Evolutionary conservation across 1,284 basidiomycete species (phyloP).

Genomic region (Trametes pubescens): DNA sequence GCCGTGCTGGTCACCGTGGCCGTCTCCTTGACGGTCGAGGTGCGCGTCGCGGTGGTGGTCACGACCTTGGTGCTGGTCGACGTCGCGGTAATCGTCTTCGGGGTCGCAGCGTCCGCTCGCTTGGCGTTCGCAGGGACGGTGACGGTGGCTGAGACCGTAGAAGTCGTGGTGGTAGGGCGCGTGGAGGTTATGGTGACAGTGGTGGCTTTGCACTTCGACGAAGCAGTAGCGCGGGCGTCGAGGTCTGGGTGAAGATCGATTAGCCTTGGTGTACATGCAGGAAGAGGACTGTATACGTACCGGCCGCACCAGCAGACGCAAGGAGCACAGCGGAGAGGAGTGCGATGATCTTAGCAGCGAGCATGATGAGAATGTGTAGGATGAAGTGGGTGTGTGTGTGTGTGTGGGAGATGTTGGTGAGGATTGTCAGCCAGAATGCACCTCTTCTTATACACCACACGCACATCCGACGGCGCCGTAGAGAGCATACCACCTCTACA

Average conservation of each 20-base stretch:
- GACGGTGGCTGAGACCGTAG: neutral
- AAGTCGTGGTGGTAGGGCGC: neutral
- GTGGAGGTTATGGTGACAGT: neutral
- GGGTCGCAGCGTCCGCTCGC: neutral
- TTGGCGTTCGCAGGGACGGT: constrained; percentile 7
- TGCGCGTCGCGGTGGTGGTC: neutral
- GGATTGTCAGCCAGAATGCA: neutral
- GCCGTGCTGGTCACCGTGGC: constrained; percentile 3
- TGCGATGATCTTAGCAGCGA: neutral
- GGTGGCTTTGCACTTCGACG: neutral
- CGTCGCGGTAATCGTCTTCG: constrained; percentile 1
- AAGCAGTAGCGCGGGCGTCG: neutral
- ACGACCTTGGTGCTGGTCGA: constrained; percentile 1
- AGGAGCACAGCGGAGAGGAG: neutral
- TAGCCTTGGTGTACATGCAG: neutral
- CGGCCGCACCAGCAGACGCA: neutral
- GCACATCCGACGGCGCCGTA: constrained; percentile 1
- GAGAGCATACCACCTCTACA: no score
- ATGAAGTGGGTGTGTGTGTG: neutral
- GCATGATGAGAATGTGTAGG: neutral
- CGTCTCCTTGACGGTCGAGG: neutral
- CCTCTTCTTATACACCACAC: neutral
- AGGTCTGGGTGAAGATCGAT: neutral
- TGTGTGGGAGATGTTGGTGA: neutral
- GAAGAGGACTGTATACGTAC: neutral